phyloP scores from a whole-genome alignment of 345 rosid genomes.

The Bruguiera sexangula region DNA sequence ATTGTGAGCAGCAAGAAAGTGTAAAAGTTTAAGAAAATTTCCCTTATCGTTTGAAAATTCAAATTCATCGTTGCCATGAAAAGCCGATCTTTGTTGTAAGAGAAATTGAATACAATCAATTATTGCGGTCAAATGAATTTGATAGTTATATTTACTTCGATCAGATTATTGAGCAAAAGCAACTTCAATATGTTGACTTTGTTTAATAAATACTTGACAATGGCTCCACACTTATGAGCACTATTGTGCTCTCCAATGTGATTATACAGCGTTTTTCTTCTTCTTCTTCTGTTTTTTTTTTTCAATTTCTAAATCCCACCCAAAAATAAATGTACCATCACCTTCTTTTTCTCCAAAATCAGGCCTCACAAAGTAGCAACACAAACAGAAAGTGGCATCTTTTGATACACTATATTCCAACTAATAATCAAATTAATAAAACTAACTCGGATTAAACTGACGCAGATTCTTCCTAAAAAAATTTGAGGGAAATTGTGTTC shows the following conservation, averaged over 20 bases:
- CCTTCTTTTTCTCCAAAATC: neutral
- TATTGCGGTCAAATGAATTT: neutral
- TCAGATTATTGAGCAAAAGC: neutral
- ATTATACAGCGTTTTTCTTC: neutral
- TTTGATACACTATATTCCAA: conserved; percentile 4
- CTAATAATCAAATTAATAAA: conserved; percentile 2
- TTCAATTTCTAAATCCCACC: neutral
- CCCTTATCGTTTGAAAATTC: neutral
- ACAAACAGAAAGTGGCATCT: neutral
- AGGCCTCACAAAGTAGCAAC: conserved; percentile 8
- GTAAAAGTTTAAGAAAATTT: neutral
- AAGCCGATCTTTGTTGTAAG: neutral
- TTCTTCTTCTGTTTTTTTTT: neutral
- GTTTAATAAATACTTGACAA: neutral
- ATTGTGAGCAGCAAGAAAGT: conserved; percentile 4
- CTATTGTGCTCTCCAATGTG: neutral
- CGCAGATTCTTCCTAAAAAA: neutral
- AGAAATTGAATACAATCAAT: neutral
- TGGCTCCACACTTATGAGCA: neutral
- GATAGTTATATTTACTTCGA: neutral
- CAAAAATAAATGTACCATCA: neutral
- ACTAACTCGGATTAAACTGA: conserved; percentile 1
- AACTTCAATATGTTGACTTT: conserved; percentile 5
- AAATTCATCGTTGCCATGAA: neutral
- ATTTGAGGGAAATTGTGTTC: neutral